Evolutionary conservation across 2,329 filamentous ascomycete genomes (phyloP), one percentile per base, ranked within the genome.

Genomic region (Calonectria pseudoturangicola): DNA sequence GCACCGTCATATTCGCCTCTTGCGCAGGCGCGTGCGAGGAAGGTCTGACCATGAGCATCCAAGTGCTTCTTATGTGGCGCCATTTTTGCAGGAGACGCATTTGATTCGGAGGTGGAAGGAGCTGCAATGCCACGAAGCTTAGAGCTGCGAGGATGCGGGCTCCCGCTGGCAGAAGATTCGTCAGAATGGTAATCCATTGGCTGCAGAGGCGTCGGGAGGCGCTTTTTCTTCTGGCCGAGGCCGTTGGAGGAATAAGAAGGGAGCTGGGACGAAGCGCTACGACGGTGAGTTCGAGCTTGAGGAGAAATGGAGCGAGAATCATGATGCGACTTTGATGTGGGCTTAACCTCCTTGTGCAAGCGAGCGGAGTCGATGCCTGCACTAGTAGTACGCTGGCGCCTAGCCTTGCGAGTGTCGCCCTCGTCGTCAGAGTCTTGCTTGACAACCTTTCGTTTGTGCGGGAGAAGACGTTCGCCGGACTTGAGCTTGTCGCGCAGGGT

Each of bases 31-130:
- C 96, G 92, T n/a, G 96, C 95, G 28, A 99, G 88, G 66, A 93
- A 91, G 5, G 97, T 99, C 77, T 97, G 94, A 27, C 97, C 97
- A 82, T 97, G 98, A 68, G 95, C 94, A 84, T 98, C 97, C 27
- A 96, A 92, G 80, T 96, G 93, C 79, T 97, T 96, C 83, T 96
- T 97, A 81, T 95, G 93, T 2, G 91, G 91, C 0, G 86, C 86
- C 83, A 94, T 91, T 78, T 93, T 92, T 77, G 92, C 89, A 71
- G 94, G 89, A 63, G 94, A 92, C 77, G 92, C 88, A 78, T 90
- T 86, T 78, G 91, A 87, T 72, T 92, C 89, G 76, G 90, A 86
- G 4, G 89, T 88, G 13, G 87, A 86, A 9, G 90, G 89, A 1
- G 89, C 90, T 48, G 88, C 87, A 21, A 92, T 83, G 75, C 86